Evolutionary conservation across 164 flowering plant genomes (phyloP).

Genomic region (Annona cherimola): DNA sequence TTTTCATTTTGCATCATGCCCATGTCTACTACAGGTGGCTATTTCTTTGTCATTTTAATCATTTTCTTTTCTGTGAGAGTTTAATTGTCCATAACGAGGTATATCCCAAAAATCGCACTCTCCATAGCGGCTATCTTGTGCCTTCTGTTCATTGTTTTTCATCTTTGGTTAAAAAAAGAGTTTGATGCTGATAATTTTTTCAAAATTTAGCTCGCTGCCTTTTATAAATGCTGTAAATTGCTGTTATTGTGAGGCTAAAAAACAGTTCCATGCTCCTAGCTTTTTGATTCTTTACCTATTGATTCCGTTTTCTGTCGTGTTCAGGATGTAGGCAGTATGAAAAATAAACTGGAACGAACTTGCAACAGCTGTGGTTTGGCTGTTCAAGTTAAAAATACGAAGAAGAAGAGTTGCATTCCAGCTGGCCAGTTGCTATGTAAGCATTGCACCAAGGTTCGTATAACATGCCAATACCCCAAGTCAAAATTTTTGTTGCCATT

Average conservation of each 20-base stretch:
- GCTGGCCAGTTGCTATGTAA: conserved; percentile 51
- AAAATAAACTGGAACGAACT: conserved; percentile 27
- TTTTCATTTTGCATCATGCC: neutral
- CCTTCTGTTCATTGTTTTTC: no score
- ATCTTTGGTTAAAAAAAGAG: no score
- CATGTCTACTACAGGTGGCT: neutral
- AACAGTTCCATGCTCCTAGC: neutral
- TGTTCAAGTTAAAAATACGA: conserved; percentile 44
- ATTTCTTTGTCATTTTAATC: neutral
- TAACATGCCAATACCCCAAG: neutral
- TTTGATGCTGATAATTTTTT: no score
- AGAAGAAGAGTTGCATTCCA: conserved; percentile 36
- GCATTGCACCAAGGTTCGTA: conserved; percentile 69
- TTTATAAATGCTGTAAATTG: neutral
- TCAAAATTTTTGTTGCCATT: conserved; percentile 1
- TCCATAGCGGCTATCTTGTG: neutral
- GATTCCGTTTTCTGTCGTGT: conserved; percentile 9
- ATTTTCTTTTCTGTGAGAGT: neutral
- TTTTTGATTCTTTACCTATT: neutral
- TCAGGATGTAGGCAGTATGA: conserved; percentile 34
- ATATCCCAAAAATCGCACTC: neutral
- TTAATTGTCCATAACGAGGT: neutral
- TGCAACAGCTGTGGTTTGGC: conserved; percentile 67
- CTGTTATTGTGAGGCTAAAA: neutral
- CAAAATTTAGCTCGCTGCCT: no score